A percentile compares a stretch with the other conserved stretches of the same genome.
These are phyloP conservation scores for Acorus calamus DNA, from an alignment of 106 monocot species.

Conservation along the genomic window DNA sequence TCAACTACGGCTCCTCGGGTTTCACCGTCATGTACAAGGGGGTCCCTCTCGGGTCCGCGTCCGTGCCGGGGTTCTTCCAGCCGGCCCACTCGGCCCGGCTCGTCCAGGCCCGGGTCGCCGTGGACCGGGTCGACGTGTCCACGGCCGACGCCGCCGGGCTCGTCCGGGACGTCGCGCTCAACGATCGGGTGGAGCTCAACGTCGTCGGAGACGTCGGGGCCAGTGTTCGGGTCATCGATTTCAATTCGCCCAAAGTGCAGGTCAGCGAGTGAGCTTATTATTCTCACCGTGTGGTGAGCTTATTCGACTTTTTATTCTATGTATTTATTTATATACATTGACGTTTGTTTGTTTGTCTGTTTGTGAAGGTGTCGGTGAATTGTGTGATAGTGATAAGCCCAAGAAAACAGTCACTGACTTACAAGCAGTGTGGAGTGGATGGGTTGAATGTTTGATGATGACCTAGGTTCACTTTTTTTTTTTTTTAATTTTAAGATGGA, in stretches of 20 bases:
- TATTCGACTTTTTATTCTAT: slow-evolving; percentile 8
- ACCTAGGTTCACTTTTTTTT: too few species aligned
- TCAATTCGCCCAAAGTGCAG: slow-evolving; percentile 75
- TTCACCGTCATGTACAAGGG: slow-evolving; percentile 76
- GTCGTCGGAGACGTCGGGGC: slow-evolving; percentile 60
- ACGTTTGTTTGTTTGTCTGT: neutral
- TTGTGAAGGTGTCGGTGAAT: slow-evolving; percentile 57
- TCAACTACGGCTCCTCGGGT: slow-evolving; percentile 34
- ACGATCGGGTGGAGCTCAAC: slow-evolving; percentile 70
- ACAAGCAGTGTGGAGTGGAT: slow-evolving; percentile 79
- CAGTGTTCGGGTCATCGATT: slow-evolving; percentile 49
- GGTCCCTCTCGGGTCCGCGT: slow-evolving; percentile 64
- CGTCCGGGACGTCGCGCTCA: slow-evolving; percentile 49
- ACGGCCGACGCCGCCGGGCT: slow-evolving; percentile 53
- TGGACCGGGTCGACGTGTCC: slow-evolving; percentile 49
- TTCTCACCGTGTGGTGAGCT: neutral
- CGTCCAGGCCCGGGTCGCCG: slow-evolving; percentile 36
- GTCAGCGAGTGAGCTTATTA: slow-evolving; percentile 2
- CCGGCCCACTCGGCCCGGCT: slow-evolving; percentile 43
- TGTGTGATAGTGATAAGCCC: slow-evolving; percentile 79
- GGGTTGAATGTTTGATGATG: slow-evolving; percentile 48
- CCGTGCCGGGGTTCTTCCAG: slow-evolving; percentile 59
- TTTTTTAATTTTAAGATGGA: too few species aligned
- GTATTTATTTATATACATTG: neutral
- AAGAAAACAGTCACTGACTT: slow-evolving; percentile 55